Evolutionary conservation across 208 protist species (phyloP), one percentile per base, ranked within the genome.

Genomic region (Eutreptiella sp.): DNA sequence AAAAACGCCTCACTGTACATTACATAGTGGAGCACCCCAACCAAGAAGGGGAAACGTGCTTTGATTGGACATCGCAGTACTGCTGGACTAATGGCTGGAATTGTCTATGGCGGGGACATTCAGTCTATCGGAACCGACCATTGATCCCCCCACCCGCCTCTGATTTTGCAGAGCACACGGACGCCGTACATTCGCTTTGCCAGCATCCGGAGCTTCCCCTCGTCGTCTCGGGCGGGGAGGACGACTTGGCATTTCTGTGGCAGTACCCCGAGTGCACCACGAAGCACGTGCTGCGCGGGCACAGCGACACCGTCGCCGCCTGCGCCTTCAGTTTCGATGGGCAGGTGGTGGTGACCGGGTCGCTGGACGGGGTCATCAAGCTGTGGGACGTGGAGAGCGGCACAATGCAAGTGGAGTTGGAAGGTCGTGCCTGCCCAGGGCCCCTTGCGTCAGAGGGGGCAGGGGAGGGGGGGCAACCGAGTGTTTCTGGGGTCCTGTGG

Each of bases 381-480:
- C 48, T 86, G 16, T 97, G 89, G 89, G 60, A 85, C 46, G 67
- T 73, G n/a, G 46, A 31, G 19, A 53, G 19, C 23, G 80, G 79
- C 29, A 24, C 31, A 27, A 59, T 77, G 19, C 39, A 69, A 5
- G 66, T 81, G 41, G 59, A 62, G 4, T 62, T 97, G 0, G 79
- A 84, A 3, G 89, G 77, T 31, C 72, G n/a, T n/a, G n/a, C n/a
- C n/a, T n/a, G n/a, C n/a, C n/a, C n/a, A n/a, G n/a, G n/a, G n/a
- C n/a, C n/a, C n/a, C n/a, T n/a, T n/a, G n/a, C n/a, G n/a, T n/a
- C n/a, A n/a, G n/a, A n/a, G n/a, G n/a, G n/a, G n/a, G n/a, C n/a
- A n/a, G n/a, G n/a, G n/a, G n/a, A n/a, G n/a, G n/a, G n/a, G n/a
- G n/a, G n/a, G n/a, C n/a, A n/a, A n/a, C n/a, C n/a, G n/a, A n/a